Evolutionary conservation across 352 stramenopile genomes (phyloP).

Genomic region (Globisporangium orthogonon): DNA sequence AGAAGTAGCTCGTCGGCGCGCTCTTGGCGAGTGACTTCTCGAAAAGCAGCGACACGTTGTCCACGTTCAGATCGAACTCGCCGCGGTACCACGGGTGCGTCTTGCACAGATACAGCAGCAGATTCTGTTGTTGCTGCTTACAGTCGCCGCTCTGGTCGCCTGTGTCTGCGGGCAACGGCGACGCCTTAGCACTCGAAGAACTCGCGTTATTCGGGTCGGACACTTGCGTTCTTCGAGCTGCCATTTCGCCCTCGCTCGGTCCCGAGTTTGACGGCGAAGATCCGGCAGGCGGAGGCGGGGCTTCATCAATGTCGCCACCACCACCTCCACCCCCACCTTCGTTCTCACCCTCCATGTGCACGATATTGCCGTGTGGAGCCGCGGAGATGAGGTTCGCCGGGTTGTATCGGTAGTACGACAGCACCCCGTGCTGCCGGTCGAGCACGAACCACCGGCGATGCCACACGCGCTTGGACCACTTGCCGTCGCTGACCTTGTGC

Average conservation of each 20-base stretch:
- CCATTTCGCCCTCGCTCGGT: not conserved
- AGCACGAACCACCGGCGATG: slow-evolving; percentile 84
- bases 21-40: slow-evolving; percentile 75
- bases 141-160: slow-evolving; percentile 3
- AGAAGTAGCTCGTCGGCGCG: slow-evolving; percentile 77
- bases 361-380: slow-evolving; percentile 60
- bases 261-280: not conserved
- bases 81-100: slow-evolving; percentile 75
- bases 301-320: not conserved
- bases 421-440: slow-evolving; percentile 57
- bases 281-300: not conserved
- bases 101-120: slow-evolving; percentile 66
- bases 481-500: slow-evolving; percentile 83
- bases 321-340: slow-evolving; percentile 3
- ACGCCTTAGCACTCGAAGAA: not conserved
- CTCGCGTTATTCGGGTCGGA: not conserved
- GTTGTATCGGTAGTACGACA: slow-evolving; percentile 83
- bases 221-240: not conserved
- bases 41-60: slow-evolving; percentile 74
- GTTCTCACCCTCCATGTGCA: slow-evolving; percentile 51
- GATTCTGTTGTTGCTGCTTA: slow-evolving; percentile 27
- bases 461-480: slow-evolving; percentile 79
- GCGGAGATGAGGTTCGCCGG: slow-evolving; percentile 59
- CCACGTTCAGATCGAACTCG: slow-evolving; percentile 64
- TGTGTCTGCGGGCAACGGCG: not conserved